Percentiles rank a stretch among this genome's conserved stretches.
Conservation (phyloP, 805 yeast species). For the Metschnikowia drakensbergensis region DNA sequence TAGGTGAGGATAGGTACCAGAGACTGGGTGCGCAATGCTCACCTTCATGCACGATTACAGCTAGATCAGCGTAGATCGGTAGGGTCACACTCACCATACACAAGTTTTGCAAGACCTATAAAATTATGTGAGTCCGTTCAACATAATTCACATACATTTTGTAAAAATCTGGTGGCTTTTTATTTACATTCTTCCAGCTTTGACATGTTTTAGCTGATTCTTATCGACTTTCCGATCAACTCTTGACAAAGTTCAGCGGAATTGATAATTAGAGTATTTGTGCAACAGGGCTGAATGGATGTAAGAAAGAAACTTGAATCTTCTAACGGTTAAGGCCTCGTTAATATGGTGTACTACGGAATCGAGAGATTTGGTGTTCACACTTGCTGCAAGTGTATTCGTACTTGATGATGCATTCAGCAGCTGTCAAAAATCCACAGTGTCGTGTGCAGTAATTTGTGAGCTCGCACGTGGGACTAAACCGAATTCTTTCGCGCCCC, state of each 20-base stretch:
- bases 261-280: no score
- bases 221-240: no score
- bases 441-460: neutral
- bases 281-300: no score
- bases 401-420: neutral
- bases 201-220: no score
- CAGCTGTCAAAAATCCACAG: neutral
- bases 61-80: neutral
- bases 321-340: no score
- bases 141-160: neutral
- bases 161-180: no score
- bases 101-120: neutral
- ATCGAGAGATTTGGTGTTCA: no score
- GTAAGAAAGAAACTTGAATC: no score
- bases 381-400: no score
- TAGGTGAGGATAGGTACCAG: neutral
- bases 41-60: neutral
- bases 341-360: no score
- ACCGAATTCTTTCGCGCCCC: neutral
- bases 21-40: neutral
- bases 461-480: slow-evolving; percentile 1
- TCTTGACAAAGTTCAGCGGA: no score
- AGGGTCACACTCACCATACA: neutral
- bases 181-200: no score
- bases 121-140: neutral